These are phyloP conservation scores for Centrapalus pauciflorus DNA, from an alignment of 129 eudicot species.

Conservation along the genomic window DNA sequence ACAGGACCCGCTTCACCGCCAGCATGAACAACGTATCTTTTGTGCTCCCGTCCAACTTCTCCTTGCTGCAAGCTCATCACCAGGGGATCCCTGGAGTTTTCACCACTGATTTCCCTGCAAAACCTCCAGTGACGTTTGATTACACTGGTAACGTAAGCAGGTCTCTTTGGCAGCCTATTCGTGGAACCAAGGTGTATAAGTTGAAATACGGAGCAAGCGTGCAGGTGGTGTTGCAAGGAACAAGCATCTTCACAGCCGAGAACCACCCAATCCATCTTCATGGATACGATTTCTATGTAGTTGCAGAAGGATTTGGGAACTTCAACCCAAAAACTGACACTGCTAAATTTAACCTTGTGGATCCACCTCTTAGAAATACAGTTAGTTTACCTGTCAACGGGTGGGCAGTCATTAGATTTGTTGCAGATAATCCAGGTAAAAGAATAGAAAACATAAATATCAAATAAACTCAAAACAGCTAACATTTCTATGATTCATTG, in stretches of 20 bases:
- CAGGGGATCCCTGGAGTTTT: conserved; percentile 70
- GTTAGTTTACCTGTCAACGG: conserved; percentile 82
- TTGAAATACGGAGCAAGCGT: conserved; percentile 72
- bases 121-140: conserved; percentile 67
- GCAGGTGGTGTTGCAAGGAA: conserved; percentile 77
- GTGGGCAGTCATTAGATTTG: conserved; percentile 87
- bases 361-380: conserved; percentile 84
- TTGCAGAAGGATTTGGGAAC: conserved; percentile 88
- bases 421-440: conserved; percentile 94
- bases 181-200: conserved; percentile 58
- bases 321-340: conserved; percentile 67
- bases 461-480: not conserved
- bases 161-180: conserved; percentile 69
- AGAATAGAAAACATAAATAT: not conserved
- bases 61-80: conserved; percentile 78
- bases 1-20: conserved; percentile 84
- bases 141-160: conserved; percentile 82
- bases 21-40: conserved; percentile 93
- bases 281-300: conserved; percentile 81
- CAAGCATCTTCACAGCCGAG: conserved; percentile 71
- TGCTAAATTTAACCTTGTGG: conserved; percentile 74
- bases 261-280: conserved; percentile 96
- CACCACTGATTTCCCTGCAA: conserved; percentile 68
- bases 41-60: conserved; percentile 66
- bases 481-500: not conserved